Percentiles rank a stretch among this genome's conserved stretches.
Conservation (phyloP, 192 early-diverging fungal genomes). For the Rhizophagus sp. region DNA sequence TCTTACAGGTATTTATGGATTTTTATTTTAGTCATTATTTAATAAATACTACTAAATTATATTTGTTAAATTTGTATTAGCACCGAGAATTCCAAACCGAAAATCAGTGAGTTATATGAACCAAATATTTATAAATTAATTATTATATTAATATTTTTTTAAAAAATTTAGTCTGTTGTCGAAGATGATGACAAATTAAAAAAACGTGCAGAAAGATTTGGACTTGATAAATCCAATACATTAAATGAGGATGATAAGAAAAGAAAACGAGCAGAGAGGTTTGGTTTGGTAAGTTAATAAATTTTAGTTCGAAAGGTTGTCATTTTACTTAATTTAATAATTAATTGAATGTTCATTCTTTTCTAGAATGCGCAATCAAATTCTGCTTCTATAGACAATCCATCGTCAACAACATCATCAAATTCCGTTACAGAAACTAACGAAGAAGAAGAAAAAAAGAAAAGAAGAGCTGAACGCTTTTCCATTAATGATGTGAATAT, state of each 20-base stretch:
- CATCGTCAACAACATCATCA: background rate
- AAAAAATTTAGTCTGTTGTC: constrained; percentile 12
- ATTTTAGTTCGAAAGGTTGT: background rate
- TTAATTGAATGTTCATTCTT: background rate
- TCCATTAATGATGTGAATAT: background rate
- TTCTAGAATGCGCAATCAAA: background rate
- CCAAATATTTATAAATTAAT: background rate
- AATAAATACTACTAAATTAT: background rate
- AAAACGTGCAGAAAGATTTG: constrained; percentile 64
- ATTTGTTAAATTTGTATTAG: background rate
- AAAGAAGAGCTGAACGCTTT: constrained; percentile 21
- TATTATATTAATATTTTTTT: background rate
- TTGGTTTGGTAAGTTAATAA: constrained; percentile 35
- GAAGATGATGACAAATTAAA: constrained; percentile 67
- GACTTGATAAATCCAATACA: constrained; percentile 17
- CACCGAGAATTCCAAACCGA: background rate
- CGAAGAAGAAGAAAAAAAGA: constrained; percentile 20
- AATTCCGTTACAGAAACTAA: background rate
- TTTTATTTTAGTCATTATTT: background rate
- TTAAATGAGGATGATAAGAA: constrained; percentile 64
- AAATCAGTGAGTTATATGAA: constrained; percentile 1
- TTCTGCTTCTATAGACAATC: background rate
- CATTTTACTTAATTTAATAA: background rate
- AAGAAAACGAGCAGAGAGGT: constrained; percentile 61
- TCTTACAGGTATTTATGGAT: constrained; percentile 5